Conservation (phyloP, 108 stramenopile species). For the Nitzschia sp. region DNA sequence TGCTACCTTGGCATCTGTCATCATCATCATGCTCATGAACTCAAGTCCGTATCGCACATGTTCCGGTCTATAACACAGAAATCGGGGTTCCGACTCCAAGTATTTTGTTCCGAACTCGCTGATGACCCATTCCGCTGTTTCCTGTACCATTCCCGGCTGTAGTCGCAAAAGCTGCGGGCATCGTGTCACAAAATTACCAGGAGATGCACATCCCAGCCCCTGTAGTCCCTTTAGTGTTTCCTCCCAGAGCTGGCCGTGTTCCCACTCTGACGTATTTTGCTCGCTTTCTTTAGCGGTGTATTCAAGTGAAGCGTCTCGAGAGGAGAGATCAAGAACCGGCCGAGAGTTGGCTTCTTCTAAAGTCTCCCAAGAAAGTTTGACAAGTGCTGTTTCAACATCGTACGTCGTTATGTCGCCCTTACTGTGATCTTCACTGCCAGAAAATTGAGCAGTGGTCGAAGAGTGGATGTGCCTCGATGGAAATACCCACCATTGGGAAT, state of each 20-base stretch:
- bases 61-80: constrained; percentile 15
- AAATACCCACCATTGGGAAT: no score
- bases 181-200: not conserved
- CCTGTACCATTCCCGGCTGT: not conserved
- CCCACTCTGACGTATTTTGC: constrained; percentile 11
- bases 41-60: constrained; percentile 40
- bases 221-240: constrained; percentile 4
- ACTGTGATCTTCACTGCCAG: not conserved
- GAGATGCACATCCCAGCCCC: constrained; percentile 1
- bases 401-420: not conserved
- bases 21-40: constrained; percentile 32
- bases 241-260: constrained; percentile 20
- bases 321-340: constrained; percentile 33
- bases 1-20: constrained; percentile 13
- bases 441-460: no score
- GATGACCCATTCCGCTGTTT: constrained; percentile 28
- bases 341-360: constrained; percentile 8
- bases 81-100: constrained; percentile 3
- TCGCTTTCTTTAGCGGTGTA: no score
- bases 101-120: constrained; percentile 6
- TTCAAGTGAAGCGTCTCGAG: no score
- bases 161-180: constrained; percentile 23
- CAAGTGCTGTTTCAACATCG: constrained; percentile 11
- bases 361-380: constrained; percentile 35
- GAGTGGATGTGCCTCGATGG: no score